Evolutionary conservation across 176 grass and related monocot species (phyloP), one percentile per base, ranked within the genome.

Genomic region (Musa itinerans): DNA sequence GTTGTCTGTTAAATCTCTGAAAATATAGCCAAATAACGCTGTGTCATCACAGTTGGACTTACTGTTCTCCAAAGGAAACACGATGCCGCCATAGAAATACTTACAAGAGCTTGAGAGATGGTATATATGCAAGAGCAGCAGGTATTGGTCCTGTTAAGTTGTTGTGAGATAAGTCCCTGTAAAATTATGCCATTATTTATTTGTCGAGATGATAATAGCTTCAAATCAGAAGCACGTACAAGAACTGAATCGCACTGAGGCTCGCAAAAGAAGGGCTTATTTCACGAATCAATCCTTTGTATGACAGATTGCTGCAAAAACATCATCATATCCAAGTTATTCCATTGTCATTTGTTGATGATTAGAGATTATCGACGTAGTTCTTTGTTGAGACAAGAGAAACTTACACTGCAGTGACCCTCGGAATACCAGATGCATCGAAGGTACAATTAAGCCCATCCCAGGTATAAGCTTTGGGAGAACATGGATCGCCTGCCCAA

Each of bases 1-100:
- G 59, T 87, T 87, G 68, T 82, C 85, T 57, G 73, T 76, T 17
- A 87, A 50, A 78, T 87, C 79, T 62, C 81, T 87, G 54, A 1
- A 62, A 73, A 16, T n/a, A 16, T 11, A 69, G 27, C 6, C 65
- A 70, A 21, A 50, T 52, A 70, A n/a, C 20, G 15, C 11, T 1
- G 43, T 64, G 6, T 64, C 22, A 10, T 9, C 21, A 63, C 7
- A 23, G 11, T 65, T n/a, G 6, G 10, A 10, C 61, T 63, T 23
- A 29, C 26, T 65, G 2, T 4, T 26, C 26, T 24, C 0, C 63
- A 27, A 24, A n/a, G 21, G 10, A 65, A n/a, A 23, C 7, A 51
- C n/a, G 19, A 61, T 21, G 49, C 16, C 8, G 2, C 3, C 3
- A 61, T 25, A 55, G 13, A 10, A 52, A 66, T 26, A 77, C 61